Conservation (phyloP, 306 rosid species). For the Psophocarpus tetragonolobus region DNA sequence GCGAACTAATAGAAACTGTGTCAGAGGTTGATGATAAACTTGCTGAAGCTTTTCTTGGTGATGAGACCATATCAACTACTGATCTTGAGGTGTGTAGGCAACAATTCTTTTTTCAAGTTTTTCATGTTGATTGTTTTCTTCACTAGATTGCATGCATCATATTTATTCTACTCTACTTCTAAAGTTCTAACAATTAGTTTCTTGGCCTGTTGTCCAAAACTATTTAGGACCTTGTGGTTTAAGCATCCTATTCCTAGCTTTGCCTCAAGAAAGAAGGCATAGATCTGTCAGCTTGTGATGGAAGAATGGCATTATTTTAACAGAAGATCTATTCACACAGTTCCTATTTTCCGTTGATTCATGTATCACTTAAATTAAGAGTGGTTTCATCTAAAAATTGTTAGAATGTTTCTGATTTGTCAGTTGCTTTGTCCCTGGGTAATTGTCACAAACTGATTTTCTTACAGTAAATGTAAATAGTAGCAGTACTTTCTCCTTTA, state of each 20-base stretch:
- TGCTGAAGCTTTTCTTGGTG: constrained; percentile 91
- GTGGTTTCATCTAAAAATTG: constrained; percentile 7
- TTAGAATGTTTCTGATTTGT: background rate
- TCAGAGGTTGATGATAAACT: constrained; percentile 97
- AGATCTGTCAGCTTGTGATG: background rate
- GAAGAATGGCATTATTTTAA: constrained; percentile 3
- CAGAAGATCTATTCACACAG: background rate
- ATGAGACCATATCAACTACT: constrained; percentile 74
- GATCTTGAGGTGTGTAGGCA: constrained; percentile 77
- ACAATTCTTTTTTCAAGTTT: background rate
- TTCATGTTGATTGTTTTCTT: constrained; percentile 7
- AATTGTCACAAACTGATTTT: background rate
- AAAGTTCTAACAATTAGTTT: constrained; percentile 15
- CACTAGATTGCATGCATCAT: background rate
- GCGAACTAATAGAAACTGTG: constrained; percentile 82
- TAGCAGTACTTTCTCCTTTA: constrained; percentile 2
- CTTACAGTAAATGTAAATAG: background rate
- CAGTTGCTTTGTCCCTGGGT: background rate
- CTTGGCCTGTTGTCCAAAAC: background rate
- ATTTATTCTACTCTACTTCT: constrained; percentile 19
- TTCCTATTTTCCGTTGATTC: constrained; percentile 19
- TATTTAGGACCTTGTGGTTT: background rate
- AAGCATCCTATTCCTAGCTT: background rate
- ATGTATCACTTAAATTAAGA: background rate
- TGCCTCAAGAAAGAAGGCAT: background rate